Conservation (phyloP, 805 yeast species). For the Zygoascus flipseniorum region DNA sequence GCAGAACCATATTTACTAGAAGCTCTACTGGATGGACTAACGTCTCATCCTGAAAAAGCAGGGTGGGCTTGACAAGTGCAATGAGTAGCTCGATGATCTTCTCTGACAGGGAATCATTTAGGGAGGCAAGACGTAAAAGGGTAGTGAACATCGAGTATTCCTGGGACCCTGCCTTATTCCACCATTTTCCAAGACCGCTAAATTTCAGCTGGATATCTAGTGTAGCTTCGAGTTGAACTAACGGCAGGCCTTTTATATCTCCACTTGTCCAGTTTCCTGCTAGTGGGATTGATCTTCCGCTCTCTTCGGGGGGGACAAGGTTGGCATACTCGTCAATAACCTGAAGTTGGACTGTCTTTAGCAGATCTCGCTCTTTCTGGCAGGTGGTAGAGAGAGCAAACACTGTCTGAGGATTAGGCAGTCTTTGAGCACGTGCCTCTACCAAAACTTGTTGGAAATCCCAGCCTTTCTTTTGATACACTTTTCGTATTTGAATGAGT, state of each 20-base stretch:
- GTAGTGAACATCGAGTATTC: constrained; percentile 59
- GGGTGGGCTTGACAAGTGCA: constrained; percentile 41
- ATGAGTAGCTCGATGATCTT: constrained; percentile 45
- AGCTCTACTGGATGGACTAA: constrained; percentile 49
- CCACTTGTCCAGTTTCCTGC: constrained; percentile 1
- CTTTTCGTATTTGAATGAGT: constrained; percentile 33
- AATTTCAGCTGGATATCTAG: constrained; percentile 53
- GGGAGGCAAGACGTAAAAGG: constrained; percentile 45
- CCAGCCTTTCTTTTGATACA: constrained; percentile 38
- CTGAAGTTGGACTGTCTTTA: constrained; percentile 1
- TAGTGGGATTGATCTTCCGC: neutral
- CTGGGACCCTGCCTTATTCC: constrained; percentile 44
- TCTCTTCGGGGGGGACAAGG: constrained; percentile 6
- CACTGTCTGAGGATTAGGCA: constrained; percentile 26
- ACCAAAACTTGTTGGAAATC: constrained; percentile 29
- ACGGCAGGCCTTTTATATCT: constrained; percentile 1
- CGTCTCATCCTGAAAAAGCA: constrained; percentile 44
- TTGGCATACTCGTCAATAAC: constrained; percentile 2
- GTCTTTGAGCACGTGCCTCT: constrained; percentile 26
- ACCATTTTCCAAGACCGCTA: constrained; percentile 63
- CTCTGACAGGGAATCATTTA: constrained; percentile 24
- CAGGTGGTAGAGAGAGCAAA: neutral
- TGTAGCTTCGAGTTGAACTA: constrained; percentile 28
- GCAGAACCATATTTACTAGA: constrained; percentile 40
- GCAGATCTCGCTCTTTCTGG: neutral